Percentiles rank a stretch among this genome's conserved stretches.
Conservation (phyloP, 1,284 basidiomycete species). For the Fomitiporia mediterranea region DNA sequence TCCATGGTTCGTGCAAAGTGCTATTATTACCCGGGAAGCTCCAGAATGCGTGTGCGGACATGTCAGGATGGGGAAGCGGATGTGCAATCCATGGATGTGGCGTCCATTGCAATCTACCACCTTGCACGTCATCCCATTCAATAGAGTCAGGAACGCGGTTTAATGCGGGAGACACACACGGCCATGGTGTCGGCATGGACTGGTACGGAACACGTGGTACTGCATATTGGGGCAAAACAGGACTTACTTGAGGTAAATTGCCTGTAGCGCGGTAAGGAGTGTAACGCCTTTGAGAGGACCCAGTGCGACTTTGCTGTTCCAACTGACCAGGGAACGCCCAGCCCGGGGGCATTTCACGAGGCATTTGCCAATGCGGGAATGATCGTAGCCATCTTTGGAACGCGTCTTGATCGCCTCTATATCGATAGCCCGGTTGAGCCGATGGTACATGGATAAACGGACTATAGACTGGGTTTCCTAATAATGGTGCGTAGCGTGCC, state of each 20-base stretch:
- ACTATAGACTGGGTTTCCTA: background rate
- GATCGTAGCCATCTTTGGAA: constrained; percentile 15
- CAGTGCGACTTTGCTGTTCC: background rate
- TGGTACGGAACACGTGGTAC: background rate
- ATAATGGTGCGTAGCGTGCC: background rate
- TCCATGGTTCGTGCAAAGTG: background rate
- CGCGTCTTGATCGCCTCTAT: background rate
- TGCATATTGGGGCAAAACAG: background rate
- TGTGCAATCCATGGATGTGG: constrained; percentile 19
- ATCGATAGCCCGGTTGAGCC: background rate
- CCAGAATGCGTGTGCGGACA: constrained; percentile 12
- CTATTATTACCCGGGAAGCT: background rate
- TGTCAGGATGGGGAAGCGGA: constrained; percentile 14
- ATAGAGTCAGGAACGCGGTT: constrained; percentile 9
- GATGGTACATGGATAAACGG: background rate
- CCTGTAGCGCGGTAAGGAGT: background rate
- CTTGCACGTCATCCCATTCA: constrained; percentile 13
- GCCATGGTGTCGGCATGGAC: background rate
- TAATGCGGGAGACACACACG: background rate
- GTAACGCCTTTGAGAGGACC: background rate
- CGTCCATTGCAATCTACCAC: constrained; percentile 17
- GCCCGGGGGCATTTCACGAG: constrained; percentile 3
- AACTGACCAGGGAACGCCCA: background rate
- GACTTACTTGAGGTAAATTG: background rate
- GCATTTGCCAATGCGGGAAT: constrained; percentile 5